phyloP scores from a whole-genome alignment of 2,329 filamentous ascomycete genomes.

The Pyrenophora seminiperda region DNA sequence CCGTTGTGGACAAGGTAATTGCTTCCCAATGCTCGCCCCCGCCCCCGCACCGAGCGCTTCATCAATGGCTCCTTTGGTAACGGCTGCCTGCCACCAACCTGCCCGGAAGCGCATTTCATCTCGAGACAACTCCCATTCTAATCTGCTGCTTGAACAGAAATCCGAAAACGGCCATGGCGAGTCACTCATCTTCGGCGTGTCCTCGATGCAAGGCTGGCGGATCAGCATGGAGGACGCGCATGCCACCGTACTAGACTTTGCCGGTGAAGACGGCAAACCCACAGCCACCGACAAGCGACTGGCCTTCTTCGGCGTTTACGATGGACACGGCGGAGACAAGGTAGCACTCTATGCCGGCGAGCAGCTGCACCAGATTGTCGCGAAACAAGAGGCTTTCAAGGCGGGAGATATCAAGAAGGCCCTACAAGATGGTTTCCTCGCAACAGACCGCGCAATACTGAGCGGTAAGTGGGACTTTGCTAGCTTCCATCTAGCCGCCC shows the following conservation, averaged over 20 bases:
- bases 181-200: constrained; percentile 88
- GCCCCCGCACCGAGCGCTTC: constrained; percentile 37
- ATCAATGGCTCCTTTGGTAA: constrained; percentile 10
- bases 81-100: constrained; percentile 17
- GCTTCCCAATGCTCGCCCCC: constrained; percentile 29
- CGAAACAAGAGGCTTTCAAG: constrained; percentile 93
- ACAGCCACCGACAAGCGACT: constrained; percentile 73
- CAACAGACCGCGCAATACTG: constrained; percentile 92
- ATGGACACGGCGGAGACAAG: constrained; percentile 96
- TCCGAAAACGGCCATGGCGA: constrained; percentile 93
- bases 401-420: constrained; percentile 91
- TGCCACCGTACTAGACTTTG: constrained; percentile 83
- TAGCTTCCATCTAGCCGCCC: constrained; percentile 5
- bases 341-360: constrained; percentile 92
- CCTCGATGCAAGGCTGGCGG: constrained; percentile 99
- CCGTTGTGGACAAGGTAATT: constrained; percentile 97
- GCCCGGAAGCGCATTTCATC: constrained; percentile 1
- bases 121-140: constrained; percentile 1
- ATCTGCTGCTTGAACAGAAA: constrained; percentile 60
- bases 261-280: constrained; percentile 58
- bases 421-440: constrained; percentile 94
- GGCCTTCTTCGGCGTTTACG: constrained; percentile 97
- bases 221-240: constrained; percentile 99
- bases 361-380: constrained; percentile 90
- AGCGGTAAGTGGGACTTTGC: constrained; percentile 68